phyloP scores from a whole-genome alignment of 2,329 filamentous ascomycete species.

The Ascosphaera aggregata region DNA sequence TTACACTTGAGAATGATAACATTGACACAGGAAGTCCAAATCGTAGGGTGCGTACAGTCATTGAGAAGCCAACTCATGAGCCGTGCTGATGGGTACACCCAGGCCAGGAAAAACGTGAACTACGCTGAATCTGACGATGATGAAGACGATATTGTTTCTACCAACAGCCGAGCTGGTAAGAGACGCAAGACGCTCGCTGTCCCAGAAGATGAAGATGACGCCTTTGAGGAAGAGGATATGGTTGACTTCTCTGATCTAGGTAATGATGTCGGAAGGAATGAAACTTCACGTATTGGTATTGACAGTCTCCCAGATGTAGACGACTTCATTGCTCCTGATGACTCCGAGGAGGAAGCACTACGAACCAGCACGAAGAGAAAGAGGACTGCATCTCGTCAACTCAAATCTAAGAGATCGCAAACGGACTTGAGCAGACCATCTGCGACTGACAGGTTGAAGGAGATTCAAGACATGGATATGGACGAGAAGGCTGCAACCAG shows the following conservation, averaged over 20 bases:
- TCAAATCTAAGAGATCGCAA: background rate
- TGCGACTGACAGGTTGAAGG: constrained; percentile 17
- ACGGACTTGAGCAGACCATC: constrained; percentile 2
- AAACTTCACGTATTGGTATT: constrained; percentile 4
- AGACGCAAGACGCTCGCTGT: constrained; percentile 39
- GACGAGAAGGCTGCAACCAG: constrained; percentile 33
- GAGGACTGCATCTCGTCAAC: constrained; percentile 18
- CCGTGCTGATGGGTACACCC: background rate
- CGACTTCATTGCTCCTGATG: constrained; percentile 72
- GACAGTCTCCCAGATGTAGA: constrained; percentile 40
- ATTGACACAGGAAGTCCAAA: background rate
- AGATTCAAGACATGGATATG: constrained; percentile 30
- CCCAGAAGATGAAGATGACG: constrained; percentile 43
- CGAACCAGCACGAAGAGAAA: constrained; percentile 49
- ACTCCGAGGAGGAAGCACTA: constrained; percentile 54
- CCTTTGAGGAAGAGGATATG: constrained; percentile 35
- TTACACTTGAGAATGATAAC: background rate
- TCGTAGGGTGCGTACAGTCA: constrained; percentile 1
- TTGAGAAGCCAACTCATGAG: constrained; percentile 5
- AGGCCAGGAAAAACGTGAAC: constrained; percentile 39
- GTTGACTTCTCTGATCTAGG: constrained; percentile 28
- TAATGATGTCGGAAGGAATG: constrained; percentile 11
- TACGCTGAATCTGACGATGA: constrained; percentile 75
- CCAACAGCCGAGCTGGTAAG: constrained; percentile 29
- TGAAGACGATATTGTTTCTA: constrained; percentile 42